Conservation (phyloP, 768 basidiomycete species). For the Mycena leptocephala region DNA sequence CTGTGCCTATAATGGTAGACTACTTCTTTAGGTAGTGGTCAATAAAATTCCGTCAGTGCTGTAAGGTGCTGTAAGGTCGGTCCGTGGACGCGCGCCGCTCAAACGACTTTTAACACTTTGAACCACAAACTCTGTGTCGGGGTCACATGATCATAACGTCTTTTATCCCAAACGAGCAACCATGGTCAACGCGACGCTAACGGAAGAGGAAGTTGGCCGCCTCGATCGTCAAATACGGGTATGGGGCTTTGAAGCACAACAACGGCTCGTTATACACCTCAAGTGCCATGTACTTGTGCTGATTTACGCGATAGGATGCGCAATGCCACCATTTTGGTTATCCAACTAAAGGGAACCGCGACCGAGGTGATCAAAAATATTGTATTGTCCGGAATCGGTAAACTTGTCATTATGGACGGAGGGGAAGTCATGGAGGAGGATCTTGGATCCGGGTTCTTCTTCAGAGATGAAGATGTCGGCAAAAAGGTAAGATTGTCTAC, state of each 20-base stretch:
- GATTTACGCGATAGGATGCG: conserved; percentile 80
- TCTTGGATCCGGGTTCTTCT: conserved; percentile 94
- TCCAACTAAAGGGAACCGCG: conserved; percentile 86
- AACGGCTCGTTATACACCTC: conserved; percentile 70
- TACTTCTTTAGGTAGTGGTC: neutral
- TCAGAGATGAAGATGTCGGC: conserved; percentile 94
- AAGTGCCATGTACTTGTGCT: conserved; percentile 31
- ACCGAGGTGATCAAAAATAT: conserved; percentile 98
- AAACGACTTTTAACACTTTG: neutral
- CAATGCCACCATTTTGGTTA: conserved; percentile 90
- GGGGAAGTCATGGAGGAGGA: conserved; percentile 85
- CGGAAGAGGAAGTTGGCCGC: conserved; percentile 82
- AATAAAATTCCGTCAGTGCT: neutral
- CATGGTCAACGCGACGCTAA: conserved; percentile 60
- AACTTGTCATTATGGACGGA: conserved; percentile 87
- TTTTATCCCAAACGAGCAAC: conserved; percentile 30
- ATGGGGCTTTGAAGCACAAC: conserved; percentile 99
- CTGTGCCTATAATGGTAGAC: conserved; percentile 13
- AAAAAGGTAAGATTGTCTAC: conserved; percentile 74
- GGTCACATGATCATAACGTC: conserved; percentile 17
- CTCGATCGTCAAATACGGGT: conserved; percentile 98
- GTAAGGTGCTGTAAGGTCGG: too few species aligned
- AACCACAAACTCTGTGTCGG: neutral
- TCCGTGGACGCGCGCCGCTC: neutral
- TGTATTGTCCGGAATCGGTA: conserved; percentile 96